phyloP scores from a whole-genome alignment of 192 early-diverging fungal species.

The Entrophospora sp. region DNA sequence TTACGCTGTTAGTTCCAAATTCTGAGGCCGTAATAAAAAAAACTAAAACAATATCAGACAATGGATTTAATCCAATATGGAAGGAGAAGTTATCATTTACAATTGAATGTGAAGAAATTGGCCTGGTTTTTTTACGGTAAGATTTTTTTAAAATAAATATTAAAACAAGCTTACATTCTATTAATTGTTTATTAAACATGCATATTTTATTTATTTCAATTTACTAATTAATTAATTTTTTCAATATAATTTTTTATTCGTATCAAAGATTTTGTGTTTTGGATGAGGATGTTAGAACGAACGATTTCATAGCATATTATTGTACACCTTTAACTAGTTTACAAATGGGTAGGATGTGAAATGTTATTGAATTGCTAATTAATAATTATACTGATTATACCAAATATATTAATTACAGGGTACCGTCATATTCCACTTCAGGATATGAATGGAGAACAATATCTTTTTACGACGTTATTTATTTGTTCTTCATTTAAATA shows the following conservation, averaged over 20 bases:
- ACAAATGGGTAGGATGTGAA: slow-evolving; percentile 17
- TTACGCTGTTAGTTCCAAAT: slow-evolving; percentile 46
- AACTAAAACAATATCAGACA: slow-evolving; percentile 44
- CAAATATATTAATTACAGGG: too few species aligned
- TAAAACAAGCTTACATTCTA: too few species aligned
- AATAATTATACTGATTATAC: too few species aligned
- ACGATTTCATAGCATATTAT: slow-evolving; percentile 35
- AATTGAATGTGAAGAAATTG: slow-evolving; percentile 31
- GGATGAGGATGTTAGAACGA: slow-evolving; percentile 32
- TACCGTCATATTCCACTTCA: slow-evolving; percentile 62
- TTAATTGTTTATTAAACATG: too few species aligned
- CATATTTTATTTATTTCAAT: too few species aligned
- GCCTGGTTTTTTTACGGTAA: slow-evolving; percentile 33
- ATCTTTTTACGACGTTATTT: slow-evolving; percentile 60
- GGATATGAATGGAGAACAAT: slow-evolving; percentile 51
- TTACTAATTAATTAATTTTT: too few species aligned
- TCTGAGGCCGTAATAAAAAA: slow-evolving; percentile 33
- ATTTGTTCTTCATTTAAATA: slow-evolving; percentile 16
- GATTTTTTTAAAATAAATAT: too few species aligned
- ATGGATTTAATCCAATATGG: slow-evolving; percentile 46
- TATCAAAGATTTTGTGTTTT: slow-evolving; percentile 25
- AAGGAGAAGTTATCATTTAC: slow-evolving; percentile 28
- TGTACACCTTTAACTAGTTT: slow-evolving; percentile 34
- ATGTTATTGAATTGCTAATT: too few species aligned
- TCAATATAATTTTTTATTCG: neutral